Base-by-base conservation (phyloP, 23 red algal species). In the Agarophyton chilense region DNA sequence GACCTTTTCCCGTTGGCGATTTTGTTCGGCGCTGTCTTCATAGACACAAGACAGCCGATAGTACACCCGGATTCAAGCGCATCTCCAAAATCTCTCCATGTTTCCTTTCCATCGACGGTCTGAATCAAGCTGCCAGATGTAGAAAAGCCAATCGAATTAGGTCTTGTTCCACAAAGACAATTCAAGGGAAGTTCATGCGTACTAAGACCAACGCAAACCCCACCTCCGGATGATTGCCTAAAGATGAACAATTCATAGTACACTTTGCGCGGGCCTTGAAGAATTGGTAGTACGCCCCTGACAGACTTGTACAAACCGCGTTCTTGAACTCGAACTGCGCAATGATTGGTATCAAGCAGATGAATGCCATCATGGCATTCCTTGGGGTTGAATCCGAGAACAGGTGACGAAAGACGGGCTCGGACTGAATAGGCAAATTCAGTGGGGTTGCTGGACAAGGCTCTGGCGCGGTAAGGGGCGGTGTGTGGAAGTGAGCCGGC, bases 241-340 rank as follows among this genome's bases (percentile, higher is more conserved):
- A 91, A 72, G 33, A 96, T 82, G 53, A 92, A 93, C 28, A 99
- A 83, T 49, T 98, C 96, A 83, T 93, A 98, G 47, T 98, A 98
- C 50, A 77, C 71, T 50, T 44, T 62, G 10, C 49, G 46, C 2
- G 65, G 66, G 21, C 54, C 74, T 34, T 49, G 51, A 18, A 60
- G 75, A 18, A 90, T 55, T 45, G 95, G 72, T 53, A 98, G 60
- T 34, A 98, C 78, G 8, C 79, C 81, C 25, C 90, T 39, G 2
- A 98, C 95, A 19, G 84, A 91, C 42, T 93, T 90, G 86, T 98
- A 98, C 49, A 98, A 77, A 16, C 95, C 91, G 4, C 82, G 62
- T 45, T 94, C 80, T 66, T 98, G 87, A 2, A 90, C 77, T 11
- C 95, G 91, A 47, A 92, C 49, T n/a, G 93, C 97, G 54, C 94